phyloP scores from a whole-genome alignment of 805 yeast genomes.

The Starmerella gropengiesseri region DNA sequence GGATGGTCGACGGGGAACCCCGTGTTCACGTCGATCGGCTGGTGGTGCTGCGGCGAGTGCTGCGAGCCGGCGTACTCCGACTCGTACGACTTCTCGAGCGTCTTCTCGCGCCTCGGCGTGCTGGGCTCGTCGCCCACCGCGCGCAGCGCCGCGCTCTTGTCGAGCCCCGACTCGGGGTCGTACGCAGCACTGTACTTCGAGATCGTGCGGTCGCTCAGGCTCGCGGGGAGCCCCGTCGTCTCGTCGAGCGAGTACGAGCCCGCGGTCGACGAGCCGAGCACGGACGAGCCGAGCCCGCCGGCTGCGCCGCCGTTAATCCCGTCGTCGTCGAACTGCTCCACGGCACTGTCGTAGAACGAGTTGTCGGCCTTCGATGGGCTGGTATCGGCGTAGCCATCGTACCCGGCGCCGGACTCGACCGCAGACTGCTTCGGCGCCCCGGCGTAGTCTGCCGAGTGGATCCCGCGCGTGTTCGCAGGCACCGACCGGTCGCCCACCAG shows the following conservation, averaged over 20 bases:
- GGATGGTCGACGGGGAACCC: slow-evolving; percentile 18
- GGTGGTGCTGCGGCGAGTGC: slow-evolving; percentile 7
- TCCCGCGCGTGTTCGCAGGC: background rate
- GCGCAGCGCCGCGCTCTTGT: slow-evolving; percentile 3
- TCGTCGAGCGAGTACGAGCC: background rate
- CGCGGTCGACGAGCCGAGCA: too few species aligned
- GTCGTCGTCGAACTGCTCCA: slow-evolving; percentile 2
- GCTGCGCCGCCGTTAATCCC: too few species aligned
- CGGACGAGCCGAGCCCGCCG: too few species aligned
- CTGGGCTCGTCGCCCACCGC: slow-evolving; percentile 1
- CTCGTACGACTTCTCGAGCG: background rate
- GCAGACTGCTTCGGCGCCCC: background rate
- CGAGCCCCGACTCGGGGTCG: slow-evolving; percentile 2
- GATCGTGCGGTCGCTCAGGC: slow-evolving; percentile 7
- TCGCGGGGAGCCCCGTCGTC: slow-evolving; percentile 1
- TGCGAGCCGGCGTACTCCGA: background rate
- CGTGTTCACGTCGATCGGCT: slow-evolving; percentile 19
- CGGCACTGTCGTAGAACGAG: slow-evolving; percentile 3
- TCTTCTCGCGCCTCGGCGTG: background rate
- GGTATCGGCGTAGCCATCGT: background rate
- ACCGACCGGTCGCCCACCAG: background rate
- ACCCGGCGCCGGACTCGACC: background rate
- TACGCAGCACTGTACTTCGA: background rate
- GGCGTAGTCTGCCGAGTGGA: background rate
- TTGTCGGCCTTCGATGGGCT: background rate